Conservation (phyloP, 2,329 filamentous ascomycete genomes). For the Fusarium nelsonii region DNA sequence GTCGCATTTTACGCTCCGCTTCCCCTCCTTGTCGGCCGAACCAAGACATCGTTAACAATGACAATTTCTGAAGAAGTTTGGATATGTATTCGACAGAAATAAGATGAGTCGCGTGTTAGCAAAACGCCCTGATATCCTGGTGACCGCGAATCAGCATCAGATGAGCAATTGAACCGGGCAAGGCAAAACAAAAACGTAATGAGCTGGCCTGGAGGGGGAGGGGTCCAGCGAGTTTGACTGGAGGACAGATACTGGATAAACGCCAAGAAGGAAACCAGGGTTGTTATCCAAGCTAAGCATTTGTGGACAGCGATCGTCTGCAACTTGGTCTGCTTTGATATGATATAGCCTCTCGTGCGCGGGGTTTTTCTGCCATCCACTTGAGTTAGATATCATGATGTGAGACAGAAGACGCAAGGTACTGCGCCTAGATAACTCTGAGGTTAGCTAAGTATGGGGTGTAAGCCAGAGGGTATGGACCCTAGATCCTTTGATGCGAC, state of each 20-base stretch:
- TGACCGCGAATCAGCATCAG: constrained; percentile 13
- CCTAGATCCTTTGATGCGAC: constrained; percentile 11
- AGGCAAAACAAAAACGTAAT: constrained; percentile 40
- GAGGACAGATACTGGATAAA: constrained; percentile 30
- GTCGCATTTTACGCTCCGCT: constrained; percentile 38
- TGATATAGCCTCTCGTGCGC: constrained; percentile 31
- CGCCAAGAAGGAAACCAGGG: constrained; percentile 19
- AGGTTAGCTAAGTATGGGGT: constrained; percentile 36
- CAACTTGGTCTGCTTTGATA: constrained; percentile 32
- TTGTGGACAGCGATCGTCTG: constrained; percentile 37
- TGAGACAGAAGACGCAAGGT: constrained; percentile 37
- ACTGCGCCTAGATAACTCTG: constrained; percentile 36
- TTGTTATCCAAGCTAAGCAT: constrained; percentile 36
- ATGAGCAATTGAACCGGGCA: neutral
- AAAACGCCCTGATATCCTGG: neutral
- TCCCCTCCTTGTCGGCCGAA: constrained; percentile 40
- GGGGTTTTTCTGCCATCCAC: constrained; percentile 39
- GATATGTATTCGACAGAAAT: constrained; percentile 2
- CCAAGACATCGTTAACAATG: constrained; percentile 33
- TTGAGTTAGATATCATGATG: constrained; percentile 36
- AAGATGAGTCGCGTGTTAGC: constrained; percentile 4
- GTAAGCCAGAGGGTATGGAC: constrained; percentile 8
- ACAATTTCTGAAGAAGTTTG: constrained; percentile 22
- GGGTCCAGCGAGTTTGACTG: constrained; percentile 17
- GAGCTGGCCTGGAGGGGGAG: constrained; percentile 31